A percentile compares a stretch with the other conserved stretches of the same genome.
phyloP scores from a whole-genome alignment of 2,329 filamentous ascomycete species.

The Ophiostoma montium region DNA sequence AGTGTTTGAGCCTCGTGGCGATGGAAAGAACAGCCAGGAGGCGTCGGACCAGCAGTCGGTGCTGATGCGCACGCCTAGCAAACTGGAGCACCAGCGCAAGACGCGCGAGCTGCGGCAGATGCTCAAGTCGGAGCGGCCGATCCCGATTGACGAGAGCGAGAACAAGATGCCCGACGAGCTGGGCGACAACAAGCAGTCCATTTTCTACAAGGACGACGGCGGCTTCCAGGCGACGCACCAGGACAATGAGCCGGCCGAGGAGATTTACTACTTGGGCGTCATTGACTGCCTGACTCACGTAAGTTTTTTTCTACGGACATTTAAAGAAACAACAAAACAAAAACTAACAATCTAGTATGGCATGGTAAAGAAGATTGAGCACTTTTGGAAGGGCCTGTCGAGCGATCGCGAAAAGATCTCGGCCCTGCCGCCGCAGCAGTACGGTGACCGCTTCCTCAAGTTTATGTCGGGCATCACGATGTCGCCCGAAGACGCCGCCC shows the following conservation, averaged over 20 bases:
- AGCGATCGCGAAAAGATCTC: slow-evolving; percentile 79
- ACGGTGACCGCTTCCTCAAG: slow-evolving; percentile 84
- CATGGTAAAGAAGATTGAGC: slow-evolving; percentile 83
- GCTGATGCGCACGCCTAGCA: slow-evolving; percentile 81
- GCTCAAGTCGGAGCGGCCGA: slow-evolving; percentile 81
- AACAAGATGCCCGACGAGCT: slow-evolving; percentile 86
- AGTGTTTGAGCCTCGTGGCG: slow-evolving; percentile 83
- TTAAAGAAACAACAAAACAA: background rate
- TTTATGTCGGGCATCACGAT: slow-evolving; percentile 88
- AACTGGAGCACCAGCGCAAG: slow-evolving; percentile 81
- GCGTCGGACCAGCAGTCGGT: slow-evolving; percentile 39
- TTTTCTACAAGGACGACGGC: slow-evolving; percentile 90
- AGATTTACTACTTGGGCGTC: slow-evolving; percentile 95
- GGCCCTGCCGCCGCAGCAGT: slow-evolving; percentile 75
- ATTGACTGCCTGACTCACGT: slow-evolving; percentile 97
- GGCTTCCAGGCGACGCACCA: slow-evolving; percentile 89
- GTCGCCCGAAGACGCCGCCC: slow-evolving; percentile 64
- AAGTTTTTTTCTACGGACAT: slow-evolving; percentile 28
- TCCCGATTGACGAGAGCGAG: slow-evolving; percentile 75
- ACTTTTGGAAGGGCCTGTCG: slow-evolving; percentile 91
- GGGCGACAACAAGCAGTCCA: slow-evolving; percentile 58
- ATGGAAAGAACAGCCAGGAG: slow-evolving; percentile 26
- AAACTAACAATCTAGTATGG: slow-evolving; percentile 52
- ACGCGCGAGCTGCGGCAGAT: slow-evolving; percentile 82
- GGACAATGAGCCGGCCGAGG: slow-evolving; percentile 68